Percentiles rank a stretch among this genome's conserved stretches.
Conservation (phyloP, 306 rosid genomes). For the Hippophae rhamnoides region DNA sequence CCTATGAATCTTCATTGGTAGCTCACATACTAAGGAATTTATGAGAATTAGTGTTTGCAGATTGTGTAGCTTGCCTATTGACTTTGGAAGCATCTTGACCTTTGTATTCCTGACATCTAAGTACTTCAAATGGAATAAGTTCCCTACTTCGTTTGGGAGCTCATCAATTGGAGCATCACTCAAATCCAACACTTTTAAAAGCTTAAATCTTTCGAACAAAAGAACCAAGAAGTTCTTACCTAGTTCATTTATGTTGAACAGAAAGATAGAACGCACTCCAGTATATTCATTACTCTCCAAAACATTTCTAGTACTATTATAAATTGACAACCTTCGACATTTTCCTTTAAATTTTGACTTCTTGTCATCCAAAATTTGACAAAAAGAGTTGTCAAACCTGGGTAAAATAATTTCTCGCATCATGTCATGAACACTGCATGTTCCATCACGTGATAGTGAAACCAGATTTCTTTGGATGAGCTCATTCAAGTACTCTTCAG, state of each 20-base stretch:
- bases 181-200: neutral
- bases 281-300: neutral
- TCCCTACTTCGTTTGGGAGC: neutral
- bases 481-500: neutral
- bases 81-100: neutral
- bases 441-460: neutral
- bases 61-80: conserved; percentile 1
- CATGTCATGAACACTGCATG: conserved; percentile 10
- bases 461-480: conserved; percentile 1
- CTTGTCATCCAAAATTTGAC: neutral
- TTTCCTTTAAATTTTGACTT: neutral
- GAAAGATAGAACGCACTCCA: conserved; percentile 8
- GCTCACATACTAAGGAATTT: neutral
- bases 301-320: neutral
- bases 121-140: conserved; percentile 2
- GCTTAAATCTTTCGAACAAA: neutral
- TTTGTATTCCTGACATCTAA: neutral
- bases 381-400: no score
- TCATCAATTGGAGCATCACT: neutral
- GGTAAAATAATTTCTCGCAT: conserved; percentile 1
- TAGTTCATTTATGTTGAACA: neutral
- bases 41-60: neutral
- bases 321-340: conserved; percentile 1
- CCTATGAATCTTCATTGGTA: neutral
- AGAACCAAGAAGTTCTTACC: neutral